phyloP scores from a whole-genome alignment of 495 filamentous ascomycete genomes.

The Bathelium albidoporum region DNA sequence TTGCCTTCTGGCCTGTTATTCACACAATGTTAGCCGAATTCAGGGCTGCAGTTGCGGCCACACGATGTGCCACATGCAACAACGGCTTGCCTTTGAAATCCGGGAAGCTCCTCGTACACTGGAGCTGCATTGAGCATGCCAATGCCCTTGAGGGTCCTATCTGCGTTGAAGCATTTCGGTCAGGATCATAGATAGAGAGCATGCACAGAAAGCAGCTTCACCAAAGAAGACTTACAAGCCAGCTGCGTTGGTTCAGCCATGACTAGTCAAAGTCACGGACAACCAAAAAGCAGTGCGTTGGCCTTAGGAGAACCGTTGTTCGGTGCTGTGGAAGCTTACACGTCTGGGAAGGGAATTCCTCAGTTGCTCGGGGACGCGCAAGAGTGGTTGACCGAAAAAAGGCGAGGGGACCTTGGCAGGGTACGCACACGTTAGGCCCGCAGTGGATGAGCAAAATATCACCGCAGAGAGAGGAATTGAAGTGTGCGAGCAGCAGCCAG shows the following conservation, averaged over 20 bases:
- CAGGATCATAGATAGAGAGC: not conserved
- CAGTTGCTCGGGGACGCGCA: not conserved
- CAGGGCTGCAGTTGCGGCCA: not conserved
- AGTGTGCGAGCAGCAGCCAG: not conserved
- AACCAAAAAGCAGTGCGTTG: not conserved
- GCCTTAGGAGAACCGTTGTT: not conserved
- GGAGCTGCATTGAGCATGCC: slow-evolving; percentile 85
- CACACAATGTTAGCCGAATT: slow-evolving; percentile 23
- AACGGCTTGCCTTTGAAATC: slow-evolving; percentile 54
- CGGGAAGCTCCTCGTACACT: slow-evolving; percentile 73
- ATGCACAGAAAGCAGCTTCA: not conserved
- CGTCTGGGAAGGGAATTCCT: not conserved
- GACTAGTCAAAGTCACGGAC: slow-evolving; percentile 71
- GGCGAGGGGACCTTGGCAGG: not conserved
- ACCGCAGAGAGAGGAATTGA: not conserved
- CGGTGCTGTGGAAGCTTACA: not conserved
- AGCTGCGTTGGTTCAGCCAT: slow-evolving; percentile 88
- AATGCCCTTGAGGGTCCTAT: slow-evolving; percentile 91
- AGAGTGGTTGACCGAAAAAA: not conserved
- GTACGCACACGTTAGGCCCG: not conserved
- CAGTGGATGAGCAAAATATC: not conserved
- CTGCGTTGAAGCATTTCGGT: slow-evolving; percentile 29
- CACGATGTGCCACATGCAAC: not conserved
- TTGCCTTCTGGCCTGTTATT: slow-evolving; percentile 67
- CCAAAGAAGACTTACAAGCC: slow-evolving; percentile 49